Conservation (phyloP, 2,329 filamentous ascomycete genomes). For the Trichoderma endophyticum region DNA sequence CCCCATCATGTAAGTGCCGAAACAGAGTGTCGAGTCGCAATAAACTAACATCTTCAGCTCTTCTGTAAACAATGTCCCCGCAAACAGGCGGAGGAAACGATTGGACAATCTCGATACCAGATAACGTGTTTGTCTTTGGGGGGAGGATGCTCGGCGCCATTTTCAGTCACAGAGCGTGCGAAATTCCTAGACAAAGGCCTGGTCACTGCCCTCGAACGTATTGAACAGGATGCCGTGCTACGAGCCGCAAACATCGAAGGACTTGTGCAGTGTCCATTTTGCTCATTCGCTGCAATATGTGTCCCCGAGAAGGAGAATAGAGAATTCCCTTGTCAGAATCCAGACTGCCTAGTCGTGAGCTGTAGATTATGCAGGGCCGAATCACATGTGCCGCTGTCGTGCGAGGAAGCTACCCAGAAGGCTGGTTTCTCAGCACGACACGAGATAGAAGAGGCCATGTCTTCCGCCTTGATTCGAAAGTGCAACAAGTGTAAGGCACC, state of each 20-base stretch:
- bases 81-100: conserved; percentile 61
- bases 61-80: conserved; percentile 69
- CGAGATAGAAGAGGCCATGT: conserved; percentile 80
- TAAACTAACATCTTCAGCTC: conserved; percentile 36
- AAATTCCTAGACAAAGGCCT: conserved; percentile 58
- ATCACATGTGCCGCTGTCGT: conserved; percentile 70
- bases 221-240: conserved; percentile 69
- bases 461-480: conserved; percentile 68
- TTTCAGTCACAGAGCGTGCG: conserved; percentile 52
- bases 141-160: conserved; percentile 61
- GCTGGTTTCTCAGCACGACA: conserved; percentile 60
- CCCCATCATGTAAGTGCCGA: conserved; percentile 44
- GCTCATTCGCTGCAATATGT: conserved; percentile 73
- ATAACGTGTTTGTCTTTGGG: conserved; percentile 69
- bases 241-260: conserved; percentile 68
- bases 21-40: not conserved
- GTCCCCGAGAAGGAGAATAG: conserved; percentile 63
- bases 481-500: conserved; percentile 61
- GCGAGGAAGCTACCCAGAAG: conserved; percentile 62
- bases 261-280: conserved; percentile 76
- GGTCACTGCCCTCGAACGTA: conserved; percentile 60
- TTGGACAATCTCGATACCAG: conserved; percentile 67
- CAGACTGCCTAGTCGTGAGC: conserved; percentile 60
- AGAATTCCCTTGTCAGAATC: conserved; percentile 70
- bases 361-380: conserved; percentile 66